phyloP scores from a whole-genome alignment of 2,329 filamentous ascomycete genomes.

The Cladosporium halotolerans region DNA sequence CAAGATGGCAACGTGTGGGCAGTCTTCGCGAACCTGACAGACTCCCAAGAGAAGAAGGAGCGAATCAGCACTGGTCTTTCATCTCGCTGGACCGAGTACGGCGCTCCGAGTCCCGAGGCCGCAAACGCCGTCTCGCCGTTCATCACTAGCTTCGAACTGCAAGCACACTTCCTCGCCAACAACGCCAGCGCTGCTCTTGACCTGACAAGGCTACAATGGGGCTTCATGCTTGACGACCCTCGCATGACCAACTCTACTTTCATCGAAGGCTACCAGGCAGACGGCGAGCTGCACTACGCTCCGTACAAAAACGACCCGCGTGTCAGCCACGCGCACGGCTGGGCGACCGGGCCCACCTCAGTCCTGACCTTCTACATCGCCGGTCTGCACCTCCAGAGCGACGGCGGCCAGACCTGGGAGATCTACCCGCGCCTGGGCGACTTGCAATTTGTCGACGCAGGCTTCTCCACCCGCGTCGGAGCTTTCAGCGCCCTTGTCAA shows the following conservation, averaged over 20 bases:
- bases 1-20: conserved; percentile 49
- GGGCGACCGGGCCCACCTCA: conserved; percentile 34
- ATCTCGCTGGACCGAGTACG: conserved; percentile 39
- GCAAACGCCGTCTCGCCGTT: conserved; percentile 38
- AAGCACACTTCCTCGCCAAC: conserved; percentile 37
- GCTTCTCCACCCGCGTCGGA: conserved; percentile 9
- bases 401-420: conserved; percentile 14
- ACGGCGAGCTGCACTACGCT: conserved; percentile 40
- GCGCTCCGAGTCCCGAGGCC: conserved; percentile 41
- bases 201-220: conserved; percentile 38
- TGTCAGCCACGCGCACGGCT: conserved; percentile 27
- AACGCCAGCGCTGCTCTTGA: conserved; percentile 36
- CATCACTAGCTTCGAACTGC: conserved; percentile 38
- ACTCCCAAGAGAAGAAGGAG: conserved; percentile 19
- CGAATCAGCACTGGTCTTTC: conserved; percentile 34
- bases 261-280: conserved; percentile 37
- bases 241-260: conserved; percentile 41
- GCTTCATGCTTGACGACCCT: conserved; percentile 35
- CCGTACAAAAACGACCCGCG: conserved; percentile 20
- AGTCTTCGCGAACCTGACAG: conserved; percentile 30
- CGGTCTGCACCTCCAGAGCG: conserved; percentile 34
- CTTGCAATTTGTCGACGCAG: conserved; percentile 10
- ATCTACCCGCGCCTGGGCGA: conserved; percentile 12
- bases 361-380: conserved; percentile 39
- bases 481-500: conserved; percentile 9